phyloP scores from a whole-genome alignment of 2,329 filamentous ascomycete species.

The Penicillium sp. region DNA sequence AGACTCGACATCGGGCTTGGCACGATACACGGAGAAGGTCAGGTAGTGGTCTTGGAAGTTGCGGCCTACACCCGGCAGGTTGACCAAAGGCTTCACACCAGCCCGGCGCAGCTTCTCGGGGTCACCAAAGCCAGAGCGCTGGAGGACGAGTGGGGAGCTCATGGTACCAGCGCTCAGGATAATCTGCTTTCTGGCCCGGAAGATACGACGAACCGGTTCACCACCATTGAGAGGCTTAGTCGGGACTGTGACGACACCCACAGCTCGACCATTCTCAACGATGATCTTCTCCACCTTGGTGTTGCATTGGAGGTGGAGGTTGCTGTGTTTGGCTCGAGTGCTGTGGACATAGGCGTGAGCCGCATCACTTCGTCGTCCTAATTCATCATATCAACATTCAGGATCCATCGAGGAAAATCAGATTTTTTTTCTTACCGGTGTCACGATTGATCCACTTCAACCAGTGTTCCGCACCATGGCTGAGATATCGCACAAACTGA shows the following conservation, averaged over 20 bases:
- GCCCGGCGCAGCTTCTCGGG: constrained; percentile 68
- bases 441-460: constrained; percentile 78
- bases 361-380: constrained; percentile 72
- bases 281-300: constrained; percentile 78
- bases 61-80: constrained; percentile 71
- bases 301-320: constrained; percentile 72
- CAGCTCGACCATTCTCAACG: constrained; percentile 70
- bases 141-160: constrained; percentile 72
- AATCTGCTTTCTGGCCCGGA: constrained; percentile 71
- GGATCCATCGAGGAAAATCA: background rate
- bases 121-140: constrained; percentile 73
- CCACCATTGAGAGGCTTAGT: constrained; percentile 67
- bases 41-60: constrained; percentile 79
- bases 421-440: constrained; percentile 43
- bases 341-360: constrained; percentile 78
- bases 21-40: constrained; percentile 69
- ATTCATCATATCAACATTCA: constrained; percentile 36
- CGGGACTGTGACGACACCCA: constrained; percentile 69
- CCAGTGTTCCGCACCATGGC: constrained; percentile 76
- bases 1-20: constrained; percentile 73
- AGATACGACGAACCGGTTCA: constrained; percentile 57
- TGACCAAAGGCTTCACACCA: constrained; percentile 68
- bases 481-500: constrained; percentile 3
- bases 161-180: constrained; percentile 72
- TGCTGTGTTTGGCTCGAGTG: constrained; percentile 68